phyloP scores from a whole-genome alignment of 2,329 filamentous ascomycete species.

The Monosporascus cannonballus region DNA sequence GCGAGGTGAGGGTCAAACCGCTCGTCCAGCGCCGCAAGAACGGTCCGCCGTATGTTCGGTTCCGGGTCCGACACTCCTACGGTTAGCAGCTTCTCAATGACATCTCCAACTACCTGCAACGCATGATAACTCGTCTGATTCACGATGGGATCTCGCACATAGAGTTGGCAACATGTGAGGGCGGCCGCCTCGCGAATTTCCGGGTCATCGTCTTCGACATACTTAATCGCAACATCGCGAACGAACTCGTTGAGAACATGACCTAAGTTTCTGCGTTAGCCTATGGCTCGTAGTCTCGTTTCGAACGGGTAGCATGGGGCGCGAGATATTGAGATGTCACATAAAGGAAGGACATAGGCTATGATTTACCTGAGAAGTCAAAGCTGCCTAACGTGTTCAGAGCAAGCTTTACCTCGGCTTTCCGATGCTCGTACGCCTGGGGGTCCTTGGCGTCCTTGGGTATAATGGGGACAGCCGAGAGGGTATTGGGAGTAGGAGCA shows the following conservation, averaged over 20 bases:
- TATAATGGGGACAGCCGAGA: slow-evolving; percentile 74
- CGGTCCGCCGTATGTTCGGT: slow-evolving; percentile 79
- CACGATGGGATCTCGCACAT: slow-evolving; percentile 93
- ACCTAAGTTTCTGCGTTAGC: slow-evolving; percentile 33
- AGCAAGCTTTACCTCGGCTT: slow-evolving; percentile 85
- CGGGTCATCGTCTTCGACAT: slow-evolving; percentile 91
- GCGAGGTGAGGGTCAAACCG: slow-evolving; percentile 96
- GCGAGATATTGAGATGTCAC: too few relatives aligned
- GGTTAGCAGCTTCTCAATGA: slow-evolving; percentile 93
- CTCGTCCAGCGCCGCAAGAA: slow-evolving; percentile 81
- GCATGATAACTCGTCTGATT: slow-evolving; percentile 97
- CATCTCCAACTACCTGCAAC: slow-evolving; percentile 93
- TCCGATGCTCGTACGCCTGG: slow-evolving; percentile 70
- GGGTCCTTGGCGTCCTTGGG: slow-evolving; percentile 83
- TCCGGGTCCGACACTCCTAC: slow-evolving; percentile 92
- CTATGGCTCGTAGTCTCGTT: neutral
- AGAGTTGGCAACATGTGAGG: slow-evolving; percentile 95
- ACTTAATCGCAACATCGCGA: slow-evolving; percentile 94
- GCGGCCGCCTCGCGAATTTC: slow-evolving; percentile 92
- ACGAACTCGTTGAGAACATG: slow-evolving; percentile 98
- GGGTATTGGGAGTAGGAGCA: slow-evolving; percentile 76
- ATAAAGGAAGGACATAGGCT: neutral
- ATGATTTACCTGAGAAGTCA: slow-evolving; percentile 64
- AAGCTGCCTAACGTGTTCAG: slow-evolving; percentile 96
- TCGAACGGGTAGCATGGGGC: neutral